phyloP scores from a whole-genome alignment of 345 rosid species.

The Corchorus olitorius region DNA sequence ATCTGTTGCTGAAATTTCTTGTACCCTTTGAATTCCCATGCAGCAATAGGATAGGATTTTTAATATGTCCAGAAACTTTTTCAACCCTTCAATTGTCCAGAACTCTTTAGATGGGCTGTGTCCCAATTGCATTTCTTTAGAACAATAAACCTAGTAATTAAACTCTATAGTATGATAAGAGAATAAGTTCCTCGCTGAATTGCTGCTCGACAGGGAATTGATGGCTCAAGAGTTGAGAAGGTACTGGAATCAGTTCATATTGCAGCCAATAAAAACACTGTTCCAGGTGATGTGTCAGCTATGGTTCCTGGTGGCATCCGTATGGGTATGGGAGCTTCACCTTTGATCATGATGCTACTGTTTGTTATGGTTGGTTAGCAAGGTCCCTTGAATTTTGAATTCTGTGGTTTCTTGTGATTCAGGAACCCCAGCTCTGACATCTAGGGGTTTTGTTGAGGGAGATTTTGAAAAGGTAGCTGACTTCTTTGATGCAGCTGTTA shows the following conservation, averaged over 20 bases:
- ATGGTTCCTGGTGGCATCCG: constrained; percentile 98
- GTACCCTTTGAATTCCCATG: background rate
- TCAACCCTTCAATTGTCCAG: background rate
- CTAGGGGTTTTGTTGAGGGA: constrained; percentile 86
- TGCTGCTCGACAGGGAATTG: constrained; percentile 63
- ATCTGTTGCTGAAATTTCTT: background rate
- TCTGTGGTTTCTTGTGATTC: constrained; percentile 27
- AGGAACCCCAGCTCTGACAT: constrained; percentile 98
- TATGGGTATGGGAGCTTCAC: constrained; percentile 64
- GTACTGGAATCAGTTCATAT: constrained; percentile 88
- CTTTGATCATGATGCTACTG: constrained; percentile 14
- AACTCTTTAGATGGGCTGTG: background rate
- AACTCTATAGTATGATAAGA: constrained; percentile 9
- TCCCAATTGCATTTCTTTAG: background rate
- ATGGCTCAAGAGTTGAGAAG: constrained; percentile 96
- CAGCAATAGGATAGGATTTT: background rate
- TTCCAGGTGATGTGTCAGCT: constrained; percentile 98
- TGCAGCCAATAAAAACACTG: constrained; percentile 94
- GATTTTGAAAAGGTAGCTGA: constrained; percentile 92
- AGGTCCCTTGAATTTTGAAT: constrained; percentile 7
- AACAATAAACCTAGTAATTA: background rate
- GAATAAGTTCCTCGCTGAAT: background rate
- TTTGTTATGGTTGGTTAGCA: background rate
- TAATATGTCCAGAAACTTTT: background rate
- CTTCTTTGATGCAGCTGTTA: constrained; percentile 81